These are phyloP conservation scores for Amauroascus niger DNA, from an alignment of 2,329 filamentous ascomycete genomes.

Conservation along the genomic window DNA sequence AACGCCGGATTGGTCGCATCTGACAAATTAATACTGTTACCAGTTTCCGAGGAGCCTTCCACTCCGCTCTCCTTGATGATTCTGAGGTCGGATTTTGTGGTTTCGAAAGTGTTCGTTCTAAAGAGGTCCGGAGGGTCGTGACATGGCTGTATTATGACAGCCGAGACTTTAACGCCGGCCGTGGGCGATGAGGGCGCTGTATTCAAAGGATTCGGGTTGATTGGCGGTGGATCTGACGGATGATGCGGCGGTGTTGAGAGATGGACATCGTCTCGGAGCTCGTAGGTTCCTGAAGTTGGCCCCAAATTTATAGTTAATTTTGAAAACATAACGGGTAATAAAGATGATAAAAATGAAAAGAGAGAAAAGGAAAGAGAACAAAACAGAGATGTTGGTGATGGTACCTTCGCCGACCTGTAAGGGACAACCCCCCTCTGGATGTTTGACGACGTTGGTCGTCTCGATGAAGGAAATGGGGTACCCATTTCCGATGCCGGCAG, in stretches of 20 bases:
- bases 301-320: neutral
- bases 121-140: constrained; percentile 40
- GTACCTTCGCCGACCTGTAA: constrained; percentile 87
- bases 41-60: constrained; percentile 53
- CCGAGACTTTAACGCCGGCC: constrained; percentile 71
- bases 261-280: constrained; percentile 79
- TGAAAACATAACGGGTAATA: neutral
- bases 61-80: constrained; percentile 50
- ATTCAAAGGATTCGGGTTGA: constrained; percentile 83
- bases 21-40: constrained; percentile 24
- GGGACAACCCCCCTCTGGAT: constrained; percentile 75
- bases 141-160: constrained; percentile 60
- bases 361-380: neutral
- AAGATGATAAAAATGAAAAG: neutral
- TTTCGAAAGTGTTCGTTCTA: constrained; percentile 45
- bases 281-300: constrained; percentile 61
- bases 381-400: constrained; percentile 11
- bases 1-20: constrained; percentile 52
- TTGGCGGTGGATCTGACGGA: constrained; percentile 77
- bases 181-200: constrained; percentile 77
- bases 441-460: constrained; percentile 80
- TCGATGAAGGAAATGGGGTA: constrained; percentile 70
- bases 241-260: constrained; percentile 92
- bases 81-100: constrained; percentile 25
- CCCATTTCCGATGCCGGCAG: constrained; percentile 59